Base-by-base conservation (phyloP, 129 eudicot genomes). In the Gnaphalium uliginosum region DNA sequence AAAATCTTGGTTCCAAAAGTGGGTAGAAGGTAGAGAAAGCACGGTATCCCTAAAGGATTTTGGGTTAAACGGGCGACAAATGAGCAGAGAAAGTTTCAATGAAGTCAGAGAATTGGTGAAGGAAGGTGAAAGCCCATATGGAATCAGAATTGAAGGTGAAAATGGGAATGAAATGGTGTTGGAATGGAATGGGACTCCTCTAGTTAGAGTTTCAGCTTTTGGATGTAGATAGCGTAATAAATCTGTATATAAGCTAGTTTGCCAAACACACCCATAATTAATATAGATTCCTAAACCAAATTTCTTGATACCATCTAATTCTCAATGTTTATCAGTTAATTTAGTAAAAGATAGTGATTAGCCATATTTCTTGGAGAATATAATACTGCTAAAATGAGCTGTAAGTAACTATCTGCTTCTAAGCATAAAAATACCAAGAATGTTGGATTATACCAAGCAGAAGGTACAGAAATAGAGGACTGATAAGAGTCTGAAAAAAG, bases 51-150 rank as follows among this genome's bases (percentile, higher is more conserved):
- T 32, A 26, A 51, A 7, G 25, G 74, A 15, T 15, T 15, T 24
- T 14, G 81, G 79, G 33, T 71, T 85, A 67, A 63, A 81, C 72
- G 90, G 89, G 2, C 9, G 80, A 67, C 74, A 10, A 27, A 1
- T 87, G 32, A 83, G 89, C 21, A 19, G 27, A 71, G 86, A 83
- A 68, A 81, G 79, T 59, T 75, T 77, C 33, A 39, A 71, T 26
- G 92, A 87, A 83, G 89, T 81, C 3, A 78, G 72, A 75, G 86
- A 81, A 81, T 46, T 87, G 85, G 96, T 84, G 66, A 82, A 75
- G 57, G 92, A 81, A 35, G 82, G 78, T 39, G 86, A 75, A 54
- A 81, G 59, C 81, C 74, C 69, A 10, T 85, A 85, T n/a, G 71
- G 53, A 56, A 81, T 89, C 10, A 77, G 43, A 57, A 76, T 82